These are phyloP conservation scores for Umbelopsis sp. DNA, from an alignment of 371 early-diverging fungal species.

Conservation along the genomic window DNA sequence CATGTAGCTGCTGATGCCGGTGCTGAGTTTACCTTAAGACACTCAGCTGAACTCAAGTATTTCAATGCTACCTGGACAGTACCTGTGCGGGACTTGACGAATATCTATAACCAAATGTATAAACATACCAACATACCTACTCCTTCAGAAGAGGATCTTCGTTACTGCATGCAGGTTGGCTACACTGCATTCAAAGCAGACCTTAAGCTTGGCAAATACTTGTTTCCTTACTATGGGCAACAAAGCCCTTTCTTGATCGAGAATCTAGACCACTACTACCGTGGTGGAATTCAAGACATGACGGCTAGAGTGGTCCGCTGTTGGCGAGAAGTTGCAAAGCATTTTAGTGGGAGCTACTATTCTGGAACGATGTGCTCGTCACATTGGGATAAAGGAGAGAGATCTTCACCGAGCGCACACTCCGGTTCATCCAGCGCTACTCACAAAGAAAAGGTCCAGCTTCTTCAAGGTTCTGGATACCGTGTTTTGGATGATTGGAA, in stretches of 20 bases:
- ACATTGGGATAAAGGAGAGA: slow-evolving; percentile 31
- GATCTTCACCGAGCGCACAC: not conserved
- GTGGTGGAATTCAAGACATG: slow-evolving; percentile 75
- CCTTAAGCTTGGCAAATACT: slow-evolving; percentile 41
- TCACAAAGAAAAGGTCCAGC: not conserved
- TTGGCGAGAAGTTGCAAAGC: slow-evolving; percentile 55
- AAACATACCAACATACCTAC: not conserved
- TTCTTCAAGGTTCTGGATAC: not conserved
- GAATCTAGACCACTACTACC: slow-evolving; percentile 68
- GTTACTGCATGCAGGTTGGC: slow-evolving; percentile 65
- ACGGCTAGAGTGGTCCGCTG: slow-evolving; percentile 66
- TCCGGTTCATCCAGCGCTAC: not conserved
- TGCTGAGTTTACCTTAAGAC: slow-evolving; percentile 76
- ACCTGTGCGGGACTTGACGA: slow-evolving; percentile 74
- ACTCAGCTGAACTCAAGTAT: slow-evolving; percentile 47
- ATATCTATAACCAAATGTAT: slow-evolving; percentile 66
- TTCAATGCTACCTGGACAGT: slow-evolving; percentile 71
- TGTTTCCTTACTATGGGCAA: slow-evolving; percentile 53
- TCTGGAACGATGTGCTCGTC: slow-evolving; percentile 33
- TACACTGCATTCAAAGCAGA: slow-evolving; percentile 72
- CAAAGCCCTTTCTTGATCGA: slow-evolving; percentile 75
- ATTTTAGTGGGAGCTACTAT: slow-evolving; percentile 48
- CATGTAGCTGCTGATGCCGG: slow-evolving; percentile 82
- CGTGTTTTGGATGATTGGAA: slow-evolving; percentile 16
- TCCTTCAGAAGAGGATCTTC: slow-evolving; percentile 40